Evolutionary conservation across 2,329 filamentous ascomycete genomes (phyloP).

Genomic region (Chrysosporium keratinophilum): DNA sequence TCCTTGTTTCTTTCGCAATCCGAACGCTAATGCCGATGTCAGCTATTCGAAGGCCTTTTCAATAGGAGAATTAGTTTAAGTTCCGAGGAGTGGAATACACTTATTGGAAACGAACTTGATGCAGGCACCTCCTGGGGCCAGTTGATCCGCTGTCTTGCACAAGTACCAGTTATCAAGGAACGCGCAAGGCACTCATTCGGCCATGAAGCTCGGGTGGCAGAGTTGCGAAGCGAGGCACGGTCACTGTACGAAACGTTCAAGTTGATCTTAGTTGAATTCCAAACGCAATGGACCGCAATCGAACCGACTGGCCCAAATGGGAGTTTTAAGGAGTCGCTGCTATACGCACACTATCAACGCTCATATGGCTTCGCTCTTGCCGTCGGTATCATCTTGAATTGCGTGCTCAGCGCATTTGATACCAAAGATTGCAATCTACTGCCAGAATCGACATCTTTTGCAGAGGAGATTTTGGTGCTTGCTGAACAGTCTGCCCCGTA

Average conservation of each 20-base stretch:
- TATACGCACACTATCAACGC: slow-evolving; percentile 26
- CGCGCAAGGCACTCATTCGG: slow-evolving; percentile 18
- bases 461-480: slow-evolving; percentile 23
- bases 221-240: too few relatives aligned
- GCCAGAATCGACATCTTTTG: slow-evolving; percentile 19
- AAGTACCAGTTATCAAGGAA: slow-evolving; percentile 24
- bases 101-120: slow-evolving; percentile 27
- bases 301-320: too few relatives aligned
- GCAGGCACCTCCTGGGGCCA: slow-evolving; percentile 19
- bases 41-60: too few relatives aligned
- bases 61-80: slow-evolving; percentile 24
- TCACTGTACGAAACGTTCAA: too few relatives aligned
- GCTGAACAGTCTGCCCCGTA: slow-evolving; percentile 22
- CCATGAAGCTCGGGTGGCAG: not conserved
- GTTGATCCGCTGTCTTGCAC: slow-evolving; percentile 25
- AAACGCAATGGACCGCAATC: too few relatives aligned
- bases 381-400: slow-evolving; percentile 27
- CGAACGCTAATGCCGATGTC: too few relatives aligned
- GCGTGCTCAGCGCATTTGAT: slow-evolving; percentile 25
- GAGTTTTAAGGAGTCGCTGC: too few relatives aligned
- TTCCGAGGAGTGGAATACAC: slow-evolving; percentile 26
- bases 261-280: too few relatives aligned
- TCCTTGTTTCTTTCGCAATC: slow-evolving; percentile 21
- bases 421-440: slow-evolving; percentile 16
- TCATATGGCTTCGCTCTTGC: slow-evolving; percentile 26